Conservation (phyloP, 2,329 filamentous ascomycete genomes). For the Hirsutella rhossiliensis region DNA sequence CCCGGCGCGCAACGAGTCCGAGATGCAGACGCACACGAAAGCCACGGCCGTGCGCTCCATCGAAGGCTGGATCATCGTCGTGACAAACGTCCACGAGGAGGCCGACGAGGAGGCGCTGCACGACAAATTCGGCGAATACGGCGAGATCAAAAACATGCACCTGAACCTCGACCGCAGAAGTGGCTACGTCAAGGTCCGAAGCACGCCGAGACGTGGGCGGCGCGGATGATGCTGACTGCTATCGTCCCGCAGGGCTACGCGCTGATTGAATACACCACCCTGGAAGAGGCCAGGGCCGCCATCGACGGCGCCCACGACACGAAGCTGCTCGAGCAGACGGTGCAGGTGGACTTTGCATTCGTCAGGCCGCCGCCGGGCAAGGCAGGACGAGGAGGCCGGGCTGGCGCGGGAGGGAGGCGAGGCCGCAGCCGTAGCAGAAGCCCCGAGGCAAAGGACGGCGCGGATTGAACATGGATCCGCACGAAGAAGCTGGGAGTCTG, state of each 20-base stretch:
- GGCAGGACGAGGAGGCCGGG: conserved; percentile 24
- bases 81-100: conserved; percentile 81
- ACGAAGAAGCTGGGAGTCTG: not conserved
- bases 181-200: conserved; percentile 69
- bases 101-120: conserved; percentile 73
- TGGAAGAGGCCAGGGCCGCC: conserved; percentile 68
- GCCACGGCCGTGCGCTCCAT: conserved; percentile 76
- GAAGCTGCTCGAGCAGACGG: conserved; percentile 70
- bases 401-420: conserved; percentile 26
- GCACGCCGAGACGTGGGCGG: not conserved
- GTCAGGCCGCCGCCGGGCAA: conserved; percentile 60
- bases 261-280: conserved; percentile 71
- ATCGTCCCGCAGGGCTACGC: conserved; percentile 60
- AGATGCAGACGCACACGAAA: conserved; percentile 61
- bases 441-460: conserved; percentile 26
- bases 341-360: conserved; percentile 75
- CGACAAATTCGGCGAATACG: conserved; percentile 72
- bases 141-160: conserved; percentile 79
- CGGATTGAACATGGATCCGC: conserved; percentile 8
- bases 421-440: conserved; percentile 38
- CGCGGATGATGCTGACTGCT: not conserved
- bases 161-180: conserved; percentile 72
- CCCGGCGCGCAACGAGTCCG: conserved; percentile 38
- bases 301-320: conserved; percentile 68
- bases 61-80: conserved; percentile 81